A percentile compares a stretch with the other conserved stretches of the same genome.
Conservation (phyloP, 495 filamentous ascomycete genomes). For the Cladorrhinum samala region DNA sequence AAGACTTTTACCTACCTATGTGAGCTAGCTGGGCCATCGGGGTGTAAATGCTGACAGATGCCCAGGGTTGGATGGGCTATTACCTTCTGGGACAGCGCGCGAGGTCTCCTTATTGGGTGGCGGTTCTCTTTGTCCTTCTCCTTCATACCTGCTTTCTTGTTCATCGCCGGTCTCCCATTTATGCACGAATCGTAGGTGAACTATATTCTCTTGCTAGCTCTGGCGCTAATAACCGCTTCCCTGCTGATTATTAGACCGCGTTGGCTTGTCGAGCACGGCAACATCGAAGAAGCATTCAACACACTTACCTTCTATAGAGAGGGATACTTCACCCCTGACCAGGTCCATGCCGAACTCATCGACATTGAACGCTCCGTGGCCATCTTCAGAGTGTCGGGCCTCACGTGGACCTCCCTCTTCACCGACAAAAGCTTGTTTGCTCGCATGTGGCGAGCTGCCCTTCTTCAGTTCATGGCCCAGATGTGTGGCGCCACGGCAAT, state of each 20-base stretch:
- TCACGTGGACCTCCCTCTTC: constrained; percentile 36
- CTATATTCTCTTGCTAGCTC: background rate
- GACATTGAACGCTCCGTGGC: constrained; percentile 35
- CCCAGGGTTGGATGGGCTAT: constrained; percentile 40
- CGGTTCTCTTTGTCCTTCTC: constrained; percentile 40
- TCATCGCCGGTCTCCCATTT: constrained; percentile 41
- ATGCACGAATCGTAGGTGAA: constrained; percentile 43
- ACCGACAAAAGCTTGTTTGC: constrained; percentile 33
- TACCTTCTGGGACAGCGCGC: constrained; percentile 33
- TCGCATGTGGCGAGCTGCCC: constrained; percentile 39
- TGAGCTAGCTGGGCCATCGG: background rate
- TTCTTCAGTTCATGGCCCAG: constrained; percentile 50
- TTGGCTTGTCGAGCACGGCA: constrained; percentile 45
- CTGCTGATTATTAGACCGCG: constrained; percentile 28
- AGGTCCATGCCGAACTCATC: constrained; percentile 31
- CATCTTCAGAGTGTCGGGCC: constrained; percentile 22
- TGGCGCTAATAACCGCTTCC: background rate
- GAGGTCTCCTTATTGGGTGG: constrained; percentile 36
- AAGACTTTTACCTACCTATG: constrained; percentile 12
- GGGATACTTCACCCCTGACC: constrained; percentile 28
- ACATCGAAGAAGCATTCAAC: constrained; percentile 29
- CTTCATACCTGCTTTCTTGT: constrained; percentile 40
- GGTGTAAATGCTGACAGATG: background rate
- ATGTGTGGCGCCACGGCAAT: constrained; percentile 50
- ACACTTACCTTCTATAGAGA: constrained; percentile 42